phyloP scores from a whole-genome alignment of 129 eudicot genomes.

The Rutidosis leptorrhynchoides region DNA sequence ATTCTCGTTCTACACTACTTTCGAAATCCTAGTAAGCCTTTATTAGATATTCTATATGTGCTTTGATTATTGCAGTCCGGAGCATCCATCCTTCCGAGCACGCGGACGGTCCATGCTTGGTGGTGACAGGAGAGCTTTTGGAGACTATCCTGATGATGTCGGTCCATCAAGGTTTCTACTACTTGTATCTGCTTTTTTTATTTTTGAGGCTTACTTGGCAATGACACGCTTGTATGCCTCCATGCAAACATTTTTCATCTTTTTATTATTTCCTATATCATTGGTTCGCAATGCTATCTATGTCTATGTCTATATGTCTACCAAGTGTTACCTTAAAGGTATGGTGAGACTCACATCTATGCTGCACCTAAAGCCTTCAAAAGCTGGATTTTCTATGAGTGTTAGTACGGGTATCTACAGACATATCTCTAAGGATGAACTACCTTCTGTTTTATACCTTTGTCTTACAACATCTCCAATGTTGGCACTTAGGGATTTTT shows the following conservation, averaged over 20 bases:
- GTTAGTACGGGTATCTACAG: not conserved
- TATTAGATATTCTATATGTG: conserved; percentile 28
- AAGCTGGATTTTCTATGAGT: not conserved
- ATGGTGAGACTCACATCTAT: not conserved
- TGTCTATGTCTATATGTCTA: not conserved
- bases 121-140: conserved; percentile 71
- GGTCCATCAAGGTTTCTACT: conserved; percentile 71
- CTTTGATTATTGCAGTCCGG: conserved; percentile 65
- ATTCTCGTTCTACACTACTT: conserved; percentile 3
- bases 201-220: conserved; percentile 9
- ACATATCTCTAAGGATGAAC: not conserved
- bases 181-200: conserved; percentile 4
- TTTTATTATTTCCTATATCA: conserved; percentile 9
- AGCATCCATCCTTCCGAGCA: conserved; percentile 84
- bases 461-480: not conserved
- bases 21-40: not conserved
- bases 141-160: conserved; percentile 66
- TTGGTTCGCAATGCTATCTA: conserved; percentile 5
- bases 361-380: not conserved
- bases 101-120: conserved; percentile 94
- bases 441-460: not conserved
- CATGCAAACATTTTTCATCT: not conserved
- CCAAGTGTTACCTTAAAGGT: not conserved
- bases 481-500: too few relatives aligned
- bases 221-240: conserved; percentile 15